These are phyloP conservation scores for Taphrina confusa DNA, from an alignment of 1,139 yeast genomes.

Conservation along the genomic window DNA sequence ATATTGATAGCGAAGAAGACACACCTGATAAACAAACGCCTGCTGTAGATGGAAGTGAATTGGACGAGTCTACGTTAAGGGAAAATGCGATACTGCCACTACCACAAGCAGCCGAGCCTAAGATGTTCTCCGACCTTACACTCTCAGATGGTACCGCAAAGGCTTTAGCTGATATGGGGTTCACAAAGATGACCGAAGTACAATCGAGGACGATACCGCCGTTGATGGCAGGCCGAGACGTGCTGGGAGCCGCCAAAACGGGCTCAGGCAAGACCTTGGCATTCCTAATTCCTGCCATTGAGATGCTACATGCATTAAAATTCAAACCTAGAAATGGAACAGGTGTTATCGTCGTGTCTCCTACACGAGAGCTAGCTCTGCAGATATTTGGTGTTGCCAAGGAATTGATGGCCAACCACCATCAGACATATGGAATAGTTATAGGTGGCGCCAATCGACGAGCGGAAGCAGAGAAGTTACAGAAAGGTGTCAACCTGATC, in stretches of 20 bases:
- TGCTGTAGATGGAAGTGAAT: constrained; percentile 1
- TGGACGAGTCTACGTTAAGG: constrained; percentile 23
- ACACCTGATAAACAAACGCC: background rate
- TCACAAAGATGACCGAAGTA: constrained; percentile 83
- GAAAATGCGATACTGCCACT: constrained; percentile 29
- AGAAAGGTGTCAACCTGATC: constrained; percentile 87
- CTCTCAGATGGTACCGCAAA: constrained; percentile 77
- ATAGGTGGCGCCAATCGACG: constrained; percentile 98
- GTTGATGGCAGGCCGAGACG: constrained; percentile 89
- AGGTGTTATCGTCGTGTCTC: constrained; percentile 82
- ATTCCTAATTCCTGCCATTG: constrained; percentile 91
- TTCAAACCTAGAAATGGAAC: constrained; percentile 93
- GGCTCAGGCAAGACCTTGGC: constrained; percentile 98
- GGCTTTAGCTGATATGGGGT: constrained; percentile 82
- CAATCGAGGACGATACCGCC: constrained; percentile 96
- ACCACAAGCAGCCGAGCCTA: constrained; percentile 40
- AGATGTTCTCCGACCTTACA: constrained; percentile 58
- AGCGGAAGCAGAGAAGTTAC: constrained; percentile 91
- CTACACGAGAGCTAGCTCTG: constrained; percentile 88
- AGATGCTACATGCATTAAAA: constrained; percentile 79
- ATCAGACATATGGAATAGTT: constrained; percentile 93
- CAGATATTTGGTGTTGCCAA: constrained; percentile 97
- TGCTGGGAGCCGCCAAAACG: constrained; percentile 95
- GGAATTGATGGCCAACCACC: constrained; percentile 84
- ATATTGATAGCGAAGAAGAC: background rate